Evolutionary conservation across 2,329 filamentous ascomycete genomes (phyloP).

Genomic region (Akanthomyces lecanii): DNA sequence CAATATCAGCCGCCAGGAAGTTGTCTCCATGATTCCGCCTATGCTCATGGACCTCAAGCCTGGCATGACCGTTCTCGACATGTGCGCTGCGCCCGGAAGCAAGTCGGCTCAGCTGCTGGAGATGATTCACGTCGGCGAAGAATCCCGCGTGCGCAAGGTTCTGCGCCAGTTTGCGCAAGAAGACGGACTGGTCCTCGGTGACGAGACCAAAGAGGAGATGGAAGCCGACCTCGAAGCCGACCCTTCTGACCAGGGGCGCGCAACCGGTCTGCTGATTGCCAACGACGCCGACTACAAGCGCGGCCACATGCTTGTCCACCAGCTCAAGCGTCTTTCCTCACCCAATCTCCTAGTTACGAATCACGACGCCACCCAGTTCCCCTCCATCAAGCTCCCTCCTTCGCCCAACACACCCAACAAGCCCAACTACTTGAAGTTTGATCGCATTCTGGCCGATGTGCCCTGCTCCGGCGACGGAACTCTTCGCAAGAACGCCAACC

Average conservation of each 20-base stretch:
- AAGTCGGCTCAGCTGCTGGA: slow-evolving; percentile 95
- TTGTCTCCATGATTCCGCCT: slow-evolving; percentile 98
- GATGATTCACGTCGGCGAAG: slow-evolving; percentile 89
- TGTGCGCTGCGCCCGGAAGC: slow-evolving; percentile 95
- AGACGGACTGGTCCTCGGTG: slow-evolving; percentile 50
- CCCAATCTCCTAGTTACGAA: slow-evolving; percentile 97
- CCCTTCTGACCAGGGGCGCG: slow-evolving; percentile 72
- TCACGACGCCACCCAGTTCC: slow-evolving; percentile 94
- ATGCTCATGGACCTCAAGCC: slow-evolving; percentile 87
- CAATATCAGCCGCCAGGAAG: slow-evolving; percentile 95
- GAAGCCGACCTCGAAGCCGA: slow-evolving; percentile 54
- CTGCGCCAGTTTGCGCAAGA: slow-evolving; percentile 60
- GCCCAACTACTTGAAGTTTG: slow-evolving; percentile 85
- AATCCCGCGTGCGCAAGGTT: slow-evolving; percentile 73
- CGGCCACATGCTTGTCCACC: slow-evolving; percentile 94
- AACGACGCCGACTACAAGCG: slow-evolving; percentile 97
- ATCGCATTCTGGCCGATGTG: slow-evolving; percentile 92
- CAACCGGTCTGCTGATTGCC: slow-evolving; percentile 87
- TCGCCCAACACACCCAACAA: slow-evolving; percentile 49
- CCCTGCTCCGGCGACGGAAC: slow-evolving; percentile 97
- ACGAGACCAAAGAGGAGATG: slow-evolving; percentile 43
- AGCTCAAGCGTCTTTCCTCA: slow-evolving; percentile 94
- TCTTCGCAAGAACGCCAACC: slow-evolving; percentile 81
- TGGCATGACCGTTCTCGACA: slow-evolving; percentile 88
- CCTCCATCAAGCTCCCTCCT: slow-evolving; percentile 80